Percentiles rank a stretch among this genome's conserved stretches.
phyloP scores from a whole-genome alignment of 805 yeast genomes.

The Pichia rugopelliculosa region DNA sequence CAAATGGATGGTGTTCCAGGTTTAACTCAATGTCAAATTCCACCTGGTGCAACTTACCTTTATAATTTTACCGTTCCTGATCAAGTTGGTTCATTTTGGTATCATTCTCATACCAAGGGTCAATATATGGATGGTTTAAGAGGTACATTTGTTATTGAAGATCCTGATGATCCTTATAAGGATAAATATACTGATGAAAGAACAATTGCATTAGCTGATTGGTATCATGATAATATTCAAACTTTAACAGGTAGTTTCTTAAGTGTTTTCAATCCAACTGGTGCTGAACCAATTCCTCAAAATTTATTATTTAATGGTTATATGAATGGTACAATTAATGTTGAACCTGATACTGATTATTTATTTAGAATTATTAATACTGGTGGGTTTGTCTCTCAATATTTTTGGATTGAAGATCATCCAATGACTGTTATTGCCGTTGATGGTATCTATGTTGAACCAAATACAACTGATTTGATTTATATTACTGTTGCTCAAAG shows the following conservation, averaged over 20 bases:
- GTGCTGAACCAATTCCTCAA: slow-evolving; percentile 96
- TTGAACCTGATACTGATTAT: slow-evolving; percentile 82
- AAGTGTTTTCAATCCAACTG: slow-evolving; percentile 81
- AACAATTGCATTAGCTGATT: slow-evolving; percentile 63
- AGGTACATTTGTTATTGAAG: slow-evolving; percentile 69
- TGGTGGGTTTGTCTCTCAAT: slow-evolving; percentile 91
- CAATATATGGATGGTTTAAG: slow-evolving; percentile 94
- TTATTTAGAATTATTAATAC: slow-evolving; percentile 70
- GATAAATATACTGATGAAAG: slow-evolving; percentile 79
- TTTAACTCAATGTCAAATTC: slow-evolving; percentile 86
- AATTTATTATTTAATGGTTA: slow-evolving; percentile 75
- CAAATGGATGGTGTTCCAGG: slow-evolving; percentile 90
- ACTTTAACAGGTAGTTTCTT: slow-evolving; percentile 51
- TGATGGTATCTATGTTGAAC: slow-evolving; percentile 84
- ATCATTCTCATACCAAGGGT: slow-evolving; percentile 87
- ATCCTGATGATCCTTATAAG: slow-evolving; percentile 43
- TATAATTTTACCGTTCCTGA: slow-evolving; percentile 83
- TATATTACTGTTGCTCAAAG: slow-evolving; percentile 92
- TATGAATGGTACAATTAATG: slow-evolving; percentile 64
- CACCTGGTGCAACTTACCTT: slow-evolving; percentile 59
- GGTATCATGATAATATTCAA: slow-evolving; percentile 69
- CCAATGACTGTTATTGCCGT: slow-evolving; percentile 79
- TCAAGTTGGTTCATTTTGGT: slow-evolving; percentile 93
- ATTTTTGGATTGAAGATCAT: slow-evolving; percentile 84
- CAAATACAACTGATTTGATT: slow-evolving; percentile 57